A percentile compares a stretch with the other conserved stretches of the same genome.
These are phyloP conservation scores for Magnolia changhungtana DNA, from an alignment of 164 flowering plant genomes.

Conservation along the genomic window DNA sequence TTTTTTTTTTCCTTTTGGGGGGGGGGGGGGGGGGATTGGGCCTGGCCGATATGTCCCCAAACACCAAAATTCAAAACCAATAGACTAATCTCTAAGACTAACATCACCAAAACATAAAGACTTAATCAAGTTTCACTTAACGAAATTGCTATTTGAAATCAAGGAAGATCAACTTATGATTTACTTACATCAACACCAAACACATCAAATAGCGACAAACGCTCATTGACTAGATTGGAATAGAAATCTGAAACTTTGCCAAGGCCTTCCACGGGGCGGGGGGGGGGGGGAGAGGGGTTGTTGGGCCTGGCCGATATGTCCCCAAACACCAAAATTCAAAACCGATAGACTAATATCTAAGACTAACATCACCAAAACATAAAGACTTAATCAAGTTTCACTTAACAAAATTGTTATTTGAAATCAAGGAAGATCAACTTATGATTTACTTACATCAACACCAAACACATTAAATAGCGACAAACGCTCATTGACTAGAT, in stretches of 20 bases:
- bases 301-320: background rate
- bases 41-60: background rate
- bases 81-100: background rate
- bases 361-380: background rate
- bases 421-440: background rate
- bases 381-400: background rate
- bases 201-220: constrained; percentile 34
- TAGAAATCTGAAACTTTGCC: constrained; percentile 73
- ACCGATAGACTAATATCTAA: background rate
- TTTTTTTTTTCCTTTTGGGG: too few species aligned
- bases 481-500: constrained; percentile 40
- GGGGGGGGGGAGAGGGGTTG: too few species aligned
- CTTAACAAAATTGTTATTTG: background rate
- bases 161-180: background rate
- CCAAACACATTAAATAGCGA: constrained; percentile 43
- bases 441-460: constrained; percentile 26
- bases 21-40: background rate
- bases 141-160: background rate
- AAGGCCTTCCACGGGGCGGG: constrained; percentile 38
- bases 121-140: background rate
- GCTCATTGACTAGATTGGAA: constrained; percentile 44
- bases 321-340: background rate
- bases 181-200: constrained; percentile 36
- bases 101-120: background rate
- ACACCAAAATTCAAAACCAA: background rate